Base-by-base conservation (phyloP, 306 rosid genomes). In the Medicago truncatula region DNA sequence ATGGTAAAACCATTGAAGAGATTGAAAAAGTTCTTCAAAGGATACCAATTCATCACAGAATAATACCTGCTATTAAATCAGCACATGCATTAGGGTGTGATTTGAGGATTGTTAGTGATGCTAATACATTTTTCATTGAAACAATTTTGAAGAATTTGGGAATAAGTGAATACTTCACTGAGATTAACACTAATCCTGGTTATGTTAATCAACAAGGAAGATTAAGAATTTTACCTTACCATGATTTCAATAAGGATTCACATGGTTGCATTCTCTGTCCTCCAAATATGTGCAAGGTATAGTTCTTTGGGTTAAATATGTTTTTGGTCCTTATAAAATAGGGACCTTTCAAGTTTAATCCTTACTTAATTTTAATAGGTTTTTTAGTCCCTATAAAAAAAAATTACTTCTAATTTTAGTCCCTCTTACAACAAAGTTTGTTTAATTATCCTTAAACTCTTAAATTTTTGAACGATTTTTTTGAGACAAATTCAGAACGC, bases 261-360 rank as follows among this genome's bases (percentile, higher is more conserved):
- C 97, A 89, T 80, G 88, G 88, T 25, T 88, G 93, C 83, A 31
- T 16, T 71, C 79, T 65, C 73, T 89, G 97, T 78, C 97, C 97
- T 74, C 95, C 91, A 57, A 91, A 91, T 60, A 91, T 91, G 97
- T 91, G 97, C 91, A 91, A 93, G 97, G 97, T 90, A 79, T 36
- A 67, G 9, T 28, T 28, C 31, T 28, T 28, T 28, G n/a, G n/a
- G n/a, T n/a, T n/a, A n/a, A n/a, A n/a, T n/a, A n/a, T n/a, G n/a
- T n/a, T n/a, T n/a, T n/a, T n/a, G n/a, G n/a, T n/a, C n/a, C n/a
- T n/a, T n/a, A n/a, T n/a, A n/a, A n/a, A n/a, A n/a, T n/a, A n/a
- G n/a, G n/a, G n/a, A n/a, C n/a, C n/a, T n/a, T n/a, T n/a, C n/a
- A n/a, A n/a, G n/a, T n/a, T n/a, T n/a, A n/a, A n/a, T n/a, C n/a